Conservation (phyloP, 768 basidiomycete species). For the Gloeophyllum trabeum region DNA sequence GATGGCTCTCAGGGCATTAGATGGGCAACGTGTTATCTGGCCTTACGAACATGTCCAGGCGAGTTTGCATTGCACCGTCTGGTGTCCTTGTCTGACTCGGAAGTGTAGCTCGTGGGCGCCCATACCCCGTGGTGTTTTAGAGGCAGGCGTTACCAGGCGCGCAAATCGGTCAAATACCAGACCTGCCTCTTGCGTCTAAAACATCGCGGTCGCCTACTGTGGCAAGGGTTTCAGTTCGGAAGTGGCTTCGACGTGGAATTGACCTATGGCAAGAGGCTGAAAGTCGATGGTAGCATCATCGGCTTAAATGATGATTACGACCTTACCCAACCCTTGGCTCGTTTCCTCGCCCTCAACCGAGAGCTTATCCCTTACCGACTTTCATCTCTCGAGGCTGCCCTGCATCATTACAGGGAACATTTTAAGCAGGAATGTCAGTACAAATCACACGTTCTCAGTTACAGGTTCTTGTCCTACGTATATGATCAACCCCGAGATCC, state of each 20-base stretch:
- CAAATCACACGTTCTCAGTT: conserved; percentile 47
- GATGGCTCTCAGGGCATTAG: conserved; percentile 51
- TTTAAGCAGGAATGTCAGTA: conserved; percentile 33
- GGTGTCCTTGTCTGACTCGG: not conserved
- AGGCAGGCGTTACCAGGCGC: conserved; percentile 37
- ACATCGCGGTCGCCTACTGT: conserved; percentile 37
- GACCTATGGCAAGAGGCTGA: conserved; percentile 40
- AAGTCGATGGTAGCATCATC: conserved; percentile 36
- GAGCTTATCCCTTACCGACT: conserved; percentile 32
- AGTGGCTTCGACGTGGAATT: conserved; percentile 61
- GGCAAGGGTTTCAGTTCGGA: conserved; percentile 45
- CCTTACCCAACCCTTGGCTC: conserved; percentile 49
- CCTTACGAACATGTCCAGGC: conserved; percentile 53
- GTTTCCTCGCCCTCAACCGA: conserved; percentile 49
- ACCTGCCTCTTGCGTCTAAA: conserved; percentile 38
- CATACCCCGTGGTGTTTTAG: conserved; percentile 31
- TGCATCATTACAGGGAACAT: conserved; percentile 42
- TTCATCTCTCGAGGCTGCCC: conserved; percentile 29
- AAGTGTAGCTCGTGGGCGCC: conserved; percentile 33
- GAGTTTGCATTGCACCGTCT: conserved; percentile 7
- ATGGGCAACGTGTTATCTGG: conserved; percentile 50
- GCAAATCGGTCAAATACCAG: conserved; percentile 32
- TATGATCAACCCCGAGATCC: conserved; percentile 45
- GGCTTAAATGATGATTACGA: conserved; percentile 59
- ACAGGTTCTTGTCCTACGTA: conserved; percentile 49